Conservation (phyloP, 495 filamentous ascomycete genomes). For the Barbatosphaeria neglecta region DNA sequence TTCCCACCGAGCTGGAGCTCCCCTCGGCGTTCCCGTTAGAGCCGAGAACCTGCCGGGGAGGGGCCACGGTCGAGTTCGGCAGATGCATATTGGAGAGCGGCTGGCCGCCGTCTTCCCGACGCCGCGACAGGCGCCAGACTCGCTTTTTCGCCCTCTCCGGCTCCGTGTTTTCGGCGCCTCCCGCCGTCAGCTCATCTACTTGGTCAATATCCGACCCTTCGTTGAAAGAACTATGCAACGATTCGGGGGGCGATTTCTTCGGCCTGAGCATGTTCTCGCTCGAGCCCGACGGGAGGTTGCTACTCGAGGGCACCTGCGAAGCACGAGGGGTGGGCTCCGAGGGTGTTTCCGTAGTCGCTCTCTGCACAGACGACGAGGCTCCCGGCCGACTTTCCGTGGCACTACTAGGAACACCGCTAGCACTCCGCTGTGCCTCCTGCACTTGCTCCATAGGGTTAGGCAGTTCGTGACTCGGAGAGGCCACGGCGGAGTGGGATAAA, state of each 20-base stretch:
- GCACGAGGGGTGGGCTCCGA: slow-evolving; percentile 23
- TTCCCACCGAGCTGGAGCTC: slow-evolving; percentile 60
- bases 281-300: slow-evolving; percentile 15
- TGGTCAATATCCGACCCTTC: slow-evolving; percentile 68
- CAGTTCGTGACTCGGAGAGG: slow-evolving; percentile 23
- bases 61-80: slow-evolving; percentile 27
- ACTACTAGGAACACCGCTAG: too few relatives aligned
- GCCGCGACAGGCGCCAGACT: slow-evolving; percentile 66
- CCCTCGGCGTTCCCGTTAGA: slow-evolving; percentile 53
- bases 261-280: slow-evolving; percentile 47
- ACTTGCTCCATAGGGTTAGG: slow-evolving; percentile 26
- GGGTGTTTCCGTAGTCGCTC: slow-evolving; percentile 9
- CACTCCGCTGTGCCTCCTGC: too few relatives aligned
- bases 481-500: slow-evolving; percentile 36
- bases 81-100: slow-evolving; percentile 6
- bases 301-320: slow-evolving; percentile 21
- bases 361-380: slow-evolving; percentile 7
- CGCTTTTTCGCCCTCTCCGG: slow-evolving; percentile 53
- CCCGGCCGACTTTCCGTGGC: slow-evolving; percentile 12
- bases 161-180: slow-evolving; percentile 16
- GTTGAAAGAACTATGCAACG: slow-evolving; percentile 64
- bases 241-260: slow-evolving; percentile 54
- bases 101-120: slow-evolving; percentile 34
- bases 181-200: slow-evolving; percentile 40
- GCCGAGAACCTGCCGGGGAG: slow-evolving; percentile 39